phyloP scores from a whole-genome alignment of 768 basidiomycete genomes.

The Boletus rubroflammeus region DNA sequence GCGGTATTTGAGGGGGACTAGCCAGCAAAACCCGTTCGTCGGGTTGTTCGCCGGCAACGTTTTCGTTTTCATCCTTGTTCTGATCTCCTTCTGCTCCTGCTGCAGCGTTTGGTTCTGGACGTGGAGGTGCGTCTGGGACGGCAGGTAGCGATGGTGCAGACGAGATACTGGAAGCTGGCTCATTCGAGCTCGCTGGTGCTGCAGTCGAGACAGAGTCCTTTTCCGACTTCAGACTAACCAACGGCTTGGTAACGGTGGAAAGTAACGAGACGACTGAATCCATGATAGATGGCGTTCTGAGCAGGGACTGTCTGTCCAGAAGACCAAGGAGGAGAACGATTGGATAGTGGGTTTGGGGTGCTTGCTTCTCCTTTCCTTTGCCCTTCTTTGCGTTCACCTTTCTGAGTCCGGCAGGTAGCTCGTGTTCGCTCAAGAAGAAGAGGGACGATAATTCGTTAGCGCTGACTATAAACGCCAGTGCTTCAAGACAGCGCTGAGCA shows the following conservation, averaged over 20 bases:
- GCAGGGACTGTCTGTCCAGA: constrained; percentile 80
- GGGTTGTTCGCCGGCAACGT: constrained; percentile 14
- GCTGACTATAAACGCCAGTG: constrained; percentile 81
- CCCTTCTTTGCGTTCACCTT: constrained; percentile 75
- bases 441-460: constrained; percentile 80
- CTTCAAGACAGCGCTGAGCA: constrained; percentile 92
- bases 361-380: constrained; percentile 90
- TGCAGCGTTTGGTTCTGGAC: constrained; percentile 15
- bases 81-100: constrained; percentile 17
- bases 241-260: constrained; percentile 82
- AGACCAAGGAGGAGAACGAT: constrained; percentile 86
- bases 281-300: constrained; percentile 87
- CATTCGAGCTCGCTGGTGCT: constrained; percentile 18
- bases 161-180: constrained; percentile 3
- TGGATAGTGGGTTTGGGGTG: constrained; percentile 80
- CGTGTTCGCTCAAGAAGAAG: constrained; percentile 96
- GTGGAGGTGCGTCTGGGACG: constrained; percentile 7
- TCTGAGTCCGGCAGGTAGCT: constrained; percentile 75
- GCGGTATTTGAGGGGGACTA: constrained; percentile 81
- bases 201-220: constrained; percentile 32
- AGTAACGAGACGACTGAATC: constrained; percentile 88
- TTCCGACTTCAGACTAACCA: constrained; percentile 58
- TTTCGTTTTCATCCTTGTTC: constrained; percentile 23
- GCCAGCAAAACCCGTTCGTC: constrained; percentile 53
- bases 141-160: constrained; percentile 3